These are phyloP conservation scores for Solanum appendiculatum DNA, from an alignment of 257 asterid genomes.

Conservation along the genomic window DNA sequence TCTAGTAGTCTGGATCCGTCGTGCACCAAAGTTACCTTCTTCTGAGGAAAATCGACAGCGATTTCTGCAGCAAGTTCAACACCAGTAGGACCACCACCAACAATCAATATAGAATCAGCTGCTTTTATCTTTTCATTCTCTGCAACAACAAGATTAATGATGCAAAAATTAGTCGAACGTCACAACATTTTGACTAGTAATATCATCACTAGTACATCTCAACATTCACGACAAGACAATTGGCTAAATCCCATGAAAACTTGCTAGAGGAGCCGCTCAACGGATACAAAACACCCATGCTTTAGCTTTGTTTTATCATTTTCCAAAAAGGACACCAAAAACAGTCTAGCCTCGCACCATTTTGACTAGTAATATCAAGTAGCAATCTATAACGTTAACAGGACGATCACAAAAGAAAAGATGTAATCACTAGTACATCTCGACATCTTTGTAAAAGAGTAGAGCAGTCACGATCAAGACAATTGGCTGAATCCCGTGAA, in stretches of 20 bases:
- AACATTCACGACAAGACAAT: not conserved
- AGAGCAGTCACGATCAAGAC: not conserved
- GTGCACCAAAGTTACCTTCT: constrained; percentile 55
- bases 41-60: constrained; percentile 57
- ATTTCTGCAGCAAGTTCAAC: constrained; percentile 93
- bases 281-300: not conserved
- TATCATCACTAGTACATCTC: not conserved
- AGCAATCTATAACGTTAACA: not conserved
- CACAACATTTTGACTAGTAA: not conserved
- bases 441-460: too few relatives aligned
- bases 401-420: accelerated
- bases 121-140: constrained; percentile 53
- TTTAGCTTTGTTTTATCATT: not conserved
- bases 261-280: not conserved
- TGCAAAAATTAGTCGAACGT: not conserved
- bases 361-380: not conserved
- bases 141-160: constrained; percentile 3
- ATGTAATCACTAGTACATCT: not conserved
- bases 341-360: not conserved
- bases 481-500: not conserved
- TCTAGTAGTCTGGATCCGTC: constrained; percentile 62
- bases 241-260: not conserved
- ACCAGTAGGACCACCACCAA: constrained; percentile 79
- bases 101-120: constrained; percentile 46
- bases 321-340: not conserved